Base-by-base conservation (phyloP, 306 rosid species). In the Morella rubra region DNA sequence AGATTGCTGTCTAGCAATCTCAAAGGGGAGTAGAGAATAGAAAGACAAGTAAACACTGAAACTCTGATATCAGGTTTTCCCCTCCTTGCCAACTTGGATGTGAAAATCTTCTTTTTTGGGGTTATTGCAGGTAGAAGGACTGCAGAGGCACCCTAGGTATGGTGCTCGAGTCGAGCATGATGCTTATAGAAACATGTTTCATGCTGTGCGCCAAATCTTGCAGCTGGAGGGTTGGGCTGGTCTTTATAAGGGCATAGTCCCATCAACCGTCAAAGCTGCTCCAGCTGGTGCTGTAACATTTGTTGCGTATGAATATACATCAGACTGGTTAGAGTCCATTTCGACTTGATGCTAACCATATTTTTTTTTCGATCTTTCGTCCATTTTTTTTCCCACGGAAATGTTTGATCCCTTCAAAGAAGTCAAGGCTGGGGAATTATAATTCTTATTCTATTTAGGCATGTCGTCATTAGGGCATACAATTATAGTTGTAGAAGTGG, bases 221-320 rank as follows among this genome's bases (percentile, higher is more conserved):
- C 76, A 41, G 74, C 32, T 3, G 11, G 98, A 95, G 82, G 98
- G 98, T 60, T 86, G 85, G 86, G 93, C 97, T 22, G 97, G 98
- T 69, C 89, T 95, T 56, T 92, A 95, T 76, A 95, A 95, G 70
- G 98, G 98, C 72, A 84, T 95, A 47, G 71, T 95, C 49, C 97
- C 99, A 22, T 92, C 99, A 13, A 95, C 96, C 0, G 79, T 95
- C 50, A 95, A 95, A 81, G 96, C 97, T 7, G 99, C 97, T 40
- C 97, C 97, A n/a, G 97, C 99, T 11, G 88, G 86, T 60, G 97
- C 97, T 20, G 96, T 95, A 5, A 92, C 99, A 20, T 95, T 90
- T 87, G 93, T 92, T 80, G 99, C 92, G 52, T 95, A 90, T 79
- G 99, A 95, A 77, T 84, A 80, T 55, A 76, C 90, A 18, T 79